Conservation (phyloP, 768 basidiomycete genomes). For the Lentinula sp. region DNA sequence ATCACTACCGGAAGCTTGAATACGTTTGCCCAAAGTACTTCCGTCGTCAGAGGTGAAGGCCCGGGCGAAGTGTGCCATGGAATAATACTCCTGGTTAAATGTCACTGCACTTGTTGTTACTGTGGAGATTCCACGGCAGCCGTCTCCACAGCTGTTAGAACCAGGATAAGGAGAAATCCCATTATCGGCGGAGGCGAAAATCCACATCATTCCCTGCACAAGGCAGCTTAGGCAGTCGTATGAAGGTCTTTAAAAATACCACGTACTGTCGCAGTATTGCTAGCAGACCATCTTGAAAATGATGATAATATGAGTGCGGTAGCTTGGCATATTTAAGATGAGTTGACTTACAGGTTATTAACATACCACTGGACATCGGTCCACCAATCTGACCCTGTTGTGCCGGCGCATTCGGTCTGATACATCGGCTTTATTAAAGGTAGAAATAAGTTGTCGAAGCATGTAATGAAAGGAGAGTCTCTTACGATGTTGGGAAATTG, state of each 20-base stretch:
- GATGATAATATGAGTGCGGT: conserved; percentile 12
- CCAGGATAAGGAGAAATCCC: conserved; percentile 25
- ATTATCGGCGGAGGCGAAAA: conserved; percentile 37
- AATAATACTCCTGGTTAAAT: conserved; percentile 21
- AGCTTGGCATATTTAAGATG: neutral
- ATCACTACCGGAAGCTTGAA: conserved; percentile 21
- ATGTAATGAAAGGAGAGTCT: neutral
- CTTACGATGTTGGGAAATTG: conserved; percentile 36
- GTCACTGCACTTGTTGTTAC: conserved; percentile 8
- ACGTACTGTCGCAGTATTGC: conserved; percentile 19
- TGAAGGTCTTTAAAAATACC: neutral
- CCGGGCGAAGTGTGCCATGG: conserved; percentile 46
- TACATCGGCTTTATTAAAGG: conserved; percentile 5
- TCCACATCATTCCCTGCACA: conserved; percentile 36
- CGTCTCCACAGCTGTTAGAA: neutral
- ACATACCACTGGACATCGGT: conserved; percentile 53
- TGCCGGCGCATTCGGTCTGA: conserved; percentile 40
- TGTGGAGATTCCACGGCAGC: conserved; percentile 1
- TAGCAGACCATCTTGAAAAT: conserved; percentile 26
- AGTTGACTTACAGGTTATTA: conserved; percentile 26
- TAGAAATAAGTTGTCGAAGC: neutral
- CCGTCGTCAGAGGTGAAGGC: conserved; percentile 46
- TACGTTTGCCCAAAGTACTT: conserved; percentile 40
- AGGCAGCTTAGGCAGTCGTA: too few relatives aligned
- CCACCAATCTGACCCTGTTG: conserved; percentile 46